Base-by-base conservation (phyloP, 1,284 basidiomycete genomes). In the Cutaneotrichosporon mucoides region DNA sequence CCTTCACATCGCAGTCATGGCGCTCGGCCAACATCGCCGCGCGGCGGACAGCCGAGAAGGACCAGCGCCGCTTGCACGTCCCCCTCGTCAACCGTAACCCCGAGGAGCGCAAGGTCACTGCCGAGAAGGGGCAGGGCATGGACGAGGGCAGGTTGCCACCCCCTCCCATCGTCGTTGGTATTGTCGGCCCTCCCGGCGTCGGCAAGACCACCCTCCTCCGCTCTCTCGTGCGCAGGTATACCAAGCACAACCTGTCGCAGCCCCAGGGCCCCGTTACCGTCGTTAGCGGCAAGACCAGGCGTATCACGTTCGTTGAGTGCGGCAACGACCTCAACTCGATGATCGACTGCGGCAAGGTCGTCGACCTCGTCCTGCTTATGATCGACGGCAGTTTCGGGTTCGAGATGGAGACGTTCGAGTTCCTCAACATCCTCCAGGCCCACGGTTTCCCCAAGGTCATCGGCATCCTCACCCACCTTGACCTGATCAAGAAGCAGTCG, bases 331-430 rank as follows among this genome's bases (percentile, higher is more conserved):
- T 99, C 67, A 95, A 95, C 77, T 87, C 92, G 51, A 98, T 98
- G 94, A 90, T 99, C 64, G 96, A 99, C 82, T 83, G 97, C 68
- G 94, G 88, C 60, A 99, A 99, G 79, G 86, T 99, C 61, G 95
- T 92, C 5, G 96, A 99, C 79, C 82, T 99, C 50, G 90, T 99
- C 3, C 81, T 99, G 47, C 85, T 99, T 65, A 94, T 98, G 92
- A 90, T 99, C 68, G 96, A 99, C 72, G 95, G 91, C 4, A 93
- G 90, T 44, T 98, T 95, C 76, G 95, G 95, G 1, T 96, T 99
- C 69, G 95, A 99, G 80, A 99, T 99, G 96, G 96, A 99, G 87
- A 95, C 92, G 0, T 99, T 99, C 73, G 95, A 99, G 79, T 98
- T 98, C 65, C 86, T 99, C 61, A 99, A 98, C 68, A 87, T 98